Evolutionary conservation across 176 grass and related monocot genomes (phyloP), one percentile per base, ranked within the genome.

Genomic region (Aegilops sharonensis): DNA sequence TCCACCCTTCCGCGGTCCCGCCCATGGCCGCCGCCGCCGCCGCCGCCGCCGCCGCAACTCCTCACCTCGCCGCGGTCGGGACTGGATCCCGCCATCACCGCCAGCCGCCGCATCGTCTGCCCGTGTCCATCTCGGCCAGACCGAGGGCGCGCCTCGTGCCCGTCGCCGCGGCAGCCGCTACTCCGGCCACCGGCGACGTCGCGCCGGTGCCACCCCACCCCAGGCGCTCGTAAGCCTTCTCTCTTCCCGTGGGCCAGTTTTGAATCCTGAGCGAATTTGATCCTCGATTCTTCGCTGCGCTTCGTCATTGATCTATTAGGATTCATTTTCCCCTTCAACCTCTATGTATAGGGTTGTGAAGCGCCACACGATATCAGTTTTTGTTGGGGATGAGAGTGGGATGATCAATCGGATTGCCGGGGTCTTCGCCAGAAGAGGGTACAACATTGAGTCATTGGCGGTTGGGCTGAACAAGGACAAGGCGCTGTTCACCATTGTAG

Each of bases 341-440:
- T 67, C 3, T 52, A 54, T 54, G 5, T 18, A 54, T 6, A 90
- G 89, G 79, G 48, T 43, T 65, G 60, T 87, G 31, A 93, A 72
- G 50, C 86, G 94, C 40, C 94, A 93, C 72, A 95, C 94, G 2
- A 47, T 95, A 39, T 95, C 94, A 29, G 94, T 95, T 71, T 95
- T 95, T 47, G 93, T 92, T 81, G 90, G 93, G 25, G 93, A 95
- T 88, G 93, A 95, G 83, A 95, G 88, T 73, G 93, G 93, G 63
- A 95, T 95, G 87, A 95, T 95, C 86, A 95, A 95, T 81, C 88
- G 93, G 65, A 95, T 95, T 74, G 90, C 93, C 25, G 93, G 93
- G 4, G 90, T 95, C 29, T 95, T 95, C 86, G 93, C 93, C 36
- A 95, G 93, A 83, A 86, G 93, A 88, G 90, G 93, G 76, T 92